Conservation (phyloP, 805 yeast species). For the Grigorovia jiainica region DNA sequence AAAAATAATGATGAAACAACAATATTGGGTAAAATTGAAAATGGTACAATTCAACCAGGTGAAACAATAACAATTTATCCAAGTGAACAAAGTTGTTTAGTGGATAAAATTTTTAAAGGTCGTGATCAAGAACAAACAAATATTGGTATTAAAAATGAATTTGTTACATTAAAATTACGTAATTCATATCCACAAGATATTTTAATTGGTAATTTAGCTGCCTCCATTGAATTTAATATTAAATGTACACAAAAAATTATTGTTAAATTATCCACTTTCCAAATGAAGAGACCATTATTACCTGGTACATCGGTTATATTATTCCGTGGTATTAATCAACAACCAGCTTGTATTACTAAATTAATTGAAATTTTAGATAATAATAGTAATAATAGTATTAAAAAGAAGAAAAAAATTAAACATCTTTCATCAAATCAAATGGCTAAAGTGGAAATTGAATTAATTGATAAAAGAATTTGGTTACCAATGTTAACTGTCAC, state of each 20-base stretch:
- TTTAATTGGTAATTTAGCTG: conserved; percentile 59
- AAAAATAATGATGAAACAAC: conserved; percentile 38
- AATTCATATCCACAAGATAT: conserved; percentile 34
- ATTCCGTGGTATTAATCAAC: conserved; percentile 65
- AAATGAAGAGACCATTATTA: conserved; percentile 58
- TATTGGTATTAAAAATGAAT: conserved; percentile 46
- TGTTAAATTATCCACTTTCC: conserved; percentile 58
- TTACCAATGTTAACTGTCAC: conserved; percentile 81
- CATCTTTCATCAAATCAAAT: conserved; percentile 90
- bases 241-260: conserved; percentile 39
- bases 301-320: conserved; percentile 72
- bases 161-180: conserved; percentile 36
- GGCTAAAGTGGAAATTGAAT: conserved; percentile 92
- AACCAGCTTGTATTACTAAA: conserved; percentile 57
- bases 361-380: conserved; percentile 48
- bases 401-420: conserved; percentile 87
- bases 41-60: conserved; percentile 65
- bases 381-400: conserved; percentile 69
- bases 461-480: conserved; percentile 87
- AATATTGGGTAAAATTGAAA: conserved; percentile 53
- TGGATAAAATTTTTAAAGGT: conserved; percentile 30
- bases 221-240: conserved; percentile 38
- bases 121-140: conserved; percentile 15
- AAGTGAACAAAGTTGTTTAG: conserved; percentile 30
- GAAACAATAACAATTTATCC: conserved; percentile 55